phyloP scores from a whole-genome alignment of 345 rosid species.

The Geranium brycei region DNA sequence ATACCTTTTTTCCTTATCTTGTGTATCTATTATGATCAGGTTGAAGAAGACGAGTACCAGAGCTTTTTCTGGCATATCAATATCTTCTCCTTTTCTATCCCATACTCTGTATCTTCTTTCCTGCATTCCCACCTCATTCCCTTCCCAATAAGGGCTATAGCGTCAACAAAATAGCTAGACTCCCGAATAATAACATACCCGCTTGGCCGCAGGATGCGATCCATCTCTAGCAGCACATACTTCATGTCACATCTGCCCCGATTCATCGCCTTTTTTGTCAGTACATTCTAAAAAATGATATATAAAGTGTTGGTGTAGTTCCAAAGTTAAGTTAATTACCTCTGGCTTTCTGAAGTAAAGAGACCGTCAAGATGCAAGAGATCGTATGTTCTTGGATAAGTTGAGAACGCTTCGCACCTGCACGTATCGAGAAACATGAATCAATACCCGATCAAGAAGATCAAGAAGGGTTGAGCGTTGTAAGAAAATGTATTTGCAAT shows the following conservation, averaged over 20 bases:
- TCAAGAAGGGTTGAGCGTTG: neutral
- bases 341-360: constrained; percentile 78
- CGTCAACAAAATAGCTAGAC: constrained; percentile 59
- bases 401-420: constrained; percentile 97
- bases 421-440: constrained; percentile 10
- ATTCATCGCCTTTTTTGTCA: neutral
- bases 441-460: constrained; percentile 3
- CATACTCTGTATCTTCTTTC: constrained; percentile 54
- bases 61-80: constrained; percentile 84
- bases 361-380: constrained; percentile 87
- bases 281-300: neutral
- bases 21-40: too few relatives aligned
- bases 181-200: constrained; percentile 72
- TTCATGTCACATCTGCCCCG: constrained; percentile 73
- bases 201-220: constrained; percentile 64
- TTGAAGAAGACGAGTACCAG: constrained; percentile 46
- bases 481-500: constrained; percentile 5
- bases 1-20: too few relatives aligned
- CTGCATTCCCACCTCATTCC: constrained; percentile 83
- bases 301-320: constrained; percentile 1
- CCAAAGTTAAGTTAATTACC: constrained; percentile 26
- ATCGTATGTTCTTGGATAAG: constrained; percentile 93
- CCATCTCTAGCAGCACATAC: constrained; percentile 82
- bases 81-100: constrained; percentile 58
- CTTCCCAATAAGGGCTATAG: constrained; percentile 51